These are phyloP conservation scores for Mortierella sp. DNA, from an alignment of 371 early-diverging fungal genomes.

Conservation along the genomic window DNA sequence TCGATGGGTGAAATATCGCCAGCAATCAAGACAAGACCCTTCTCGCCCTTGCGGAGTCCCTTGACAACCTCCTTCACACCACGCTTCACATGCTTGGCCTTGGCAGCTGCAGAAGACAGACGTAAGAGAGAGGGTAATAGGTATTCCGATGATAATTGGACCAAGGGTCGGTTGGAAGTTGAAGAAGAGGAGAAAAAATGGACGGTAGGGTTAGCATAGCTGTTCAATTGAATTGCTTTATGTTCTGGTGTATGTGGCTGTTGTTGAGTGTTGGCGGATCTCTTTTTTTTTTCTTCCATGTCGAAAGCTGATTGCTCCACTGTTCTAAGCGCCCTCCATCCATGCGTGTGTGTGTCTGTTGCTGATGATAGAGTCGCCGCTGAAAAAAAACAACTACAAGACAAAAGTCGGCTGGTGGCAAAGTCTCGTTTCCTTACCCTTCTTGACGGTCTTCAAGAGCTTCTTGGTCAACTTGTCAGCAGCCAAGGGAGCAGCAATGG, in stretches of 20 bases:
- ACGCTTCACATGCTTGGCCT: constrained; percentile 91
- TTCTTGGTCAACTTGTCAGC: constrained; percentile 93
- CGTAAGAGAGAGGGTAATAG: background rate
- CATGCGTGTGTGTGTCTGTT: background rate
- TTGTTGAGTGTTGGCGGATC: background rate
- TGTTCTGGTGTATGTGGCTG: background rate
- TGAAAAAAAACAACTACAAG: background rate
- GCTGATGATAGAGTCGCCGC: background rate
- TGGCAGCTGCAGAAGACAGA: constrained; percentile 74
- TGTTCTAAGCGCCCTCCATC: background rate
- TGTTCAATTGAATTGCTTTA: background rate
- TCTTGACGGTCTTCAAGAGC: constrained; percentile 91
- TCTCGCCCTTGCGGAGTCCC: constrained; percentile 94
- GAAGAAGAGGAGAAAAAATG: background rate
- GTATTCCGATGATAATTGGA: background rate
- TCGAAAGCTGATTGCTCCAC: background rate
- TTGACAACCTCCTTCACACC: constrained; percentile 99
- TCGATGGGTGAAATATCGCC: constrained; percentile 98
- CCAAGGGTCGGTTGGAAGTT: background rate
- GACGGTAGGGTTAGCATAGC: background rate
- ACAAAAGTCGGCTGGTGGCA: too few relatives aligned
- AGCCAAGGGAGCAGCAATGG: constrained; percentile 96
- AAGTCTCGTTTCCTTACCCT: constrained; percentile 80
- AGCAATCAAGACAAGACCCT: constrained; percentile 95
- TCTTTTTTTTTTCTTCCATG: constrained; percentile 1